Evolutionary conservation across 306 rosid genomes (phyloP).

Genomic region (Cucurbita pepo): DNA sequence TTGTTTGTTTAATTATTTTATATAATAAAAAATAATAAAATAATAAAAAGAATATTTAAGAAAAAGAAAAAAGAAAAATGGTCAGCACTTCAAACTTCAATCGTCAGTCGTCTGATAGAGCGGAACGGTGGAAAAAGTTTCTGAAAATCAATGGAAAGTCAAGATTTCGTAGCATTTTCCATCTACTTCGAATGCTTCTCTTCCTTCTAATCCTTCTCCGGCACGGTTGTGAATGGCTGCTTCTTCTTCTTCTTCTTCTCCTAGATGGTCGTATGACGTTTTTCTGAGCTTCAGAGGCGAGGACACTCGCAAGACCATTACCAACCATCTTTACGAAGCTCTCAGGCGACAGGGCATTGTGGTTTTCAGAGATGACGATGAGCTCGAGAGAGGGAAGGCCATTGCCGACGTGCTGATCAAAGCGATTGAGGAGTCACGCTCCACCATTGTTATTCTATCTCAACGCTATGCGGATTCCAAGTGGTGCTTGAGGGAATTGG

Average conservation of each 20-base stretch:
- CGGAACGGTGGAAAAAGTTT: too few species aligned
- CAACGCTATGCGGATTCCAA: not conserved
- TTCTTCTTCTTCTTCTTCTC: not conserved
- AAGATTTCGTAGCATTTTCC: too few species aligned
- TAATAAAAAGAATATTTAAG: too few species aligned
- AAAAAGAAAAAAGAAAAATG: too few species aligned
- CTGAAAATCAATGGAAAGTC: too few species aligned
- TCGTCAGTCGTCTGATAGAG: too few species aligned
- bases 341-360: not conserved
- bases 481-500: slow-evolving; percentile 9
- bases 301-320: not conserved
- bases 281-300: slow-evolving; percentile 5
- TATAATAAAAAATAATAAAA: too few species aligned
- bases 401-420: not conserved
- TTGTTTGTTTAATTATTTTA: too few species aligned
- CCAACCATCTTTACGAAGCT: not conserved
- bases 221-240: too few species aligned
- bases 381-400: not conserved
- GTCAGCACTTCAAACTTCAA: too few species aligned
- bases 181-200: too few species aligned
- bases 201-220: too few species aligned
- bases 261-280: not conserved
- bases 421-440: not conserved
- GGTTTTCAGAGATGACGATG: slow-evolving; percentile 4
- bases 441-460: not conserved